Base-by-base conservation (phyloP, 108 stramenopile species). In the Mayamaea pseudoterrestris region DNA sequence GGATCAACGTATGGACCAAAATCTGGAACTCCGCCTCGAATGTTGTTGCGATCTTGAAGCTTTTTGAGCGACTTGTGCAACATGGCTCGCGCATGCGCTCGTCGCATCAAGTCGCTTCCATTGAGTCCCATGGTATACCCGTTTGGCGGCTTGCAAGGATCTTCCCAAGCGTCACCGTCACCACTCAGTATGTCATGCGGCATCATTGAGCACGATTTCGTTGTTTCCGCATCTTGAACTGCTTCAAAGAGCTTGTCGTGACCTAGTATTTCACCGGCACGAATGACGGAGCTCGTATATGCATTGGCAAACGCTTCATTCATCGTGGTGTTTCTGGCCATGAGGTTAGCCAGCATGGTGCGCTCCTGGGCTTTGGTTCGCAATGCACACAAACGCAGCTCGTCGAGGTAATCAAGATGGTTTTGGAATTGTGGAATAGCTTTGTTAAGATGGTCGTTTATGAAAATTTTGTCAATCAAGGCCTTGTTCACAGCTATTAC, bases 61-160 rank as follows among this genome's bases (percentile, higher is more conserved):
- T 68, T 79, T 64, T 67, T 82, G 59, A 90, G 63, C 23, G 81
- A 83, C 51, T 81, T 90, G 21, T 82, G 80, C 20, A 90, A 68
- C 65, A 82, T 66, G 24, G 83, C 73, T 42, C 74, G 49, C 5
- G 82, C 82, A 62, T 90, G 82, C 29, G 82, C 87, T 57, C 67
- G 62, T 44, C 73, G 50, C 39, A 66, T 73, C 47, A 90, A 42
- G 35, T 80, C 82, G 30, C 75, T 73, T 4, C 78, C 82, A 12
- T 61, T 66, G 16, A 79, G 34, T 42, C 63, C 58, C 30, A 62
- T n/a, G 30, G 61, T 69, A 56, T 73, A 81, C 12, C 73, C 76
- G 7, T 26, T 40, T 11, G 28, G 23, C 23, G 78, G 77, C 34
- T 80, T 68, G 44, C 87, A 84, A 17, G 87, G 82, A 56, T 90